Percentiles rank a stretch among this genome's conserved stretches.
phyloP scores from a whole-genome alignment of 2,329 filamentous ascomycete species.

The Sarocladiaceae sp. region DNA sequence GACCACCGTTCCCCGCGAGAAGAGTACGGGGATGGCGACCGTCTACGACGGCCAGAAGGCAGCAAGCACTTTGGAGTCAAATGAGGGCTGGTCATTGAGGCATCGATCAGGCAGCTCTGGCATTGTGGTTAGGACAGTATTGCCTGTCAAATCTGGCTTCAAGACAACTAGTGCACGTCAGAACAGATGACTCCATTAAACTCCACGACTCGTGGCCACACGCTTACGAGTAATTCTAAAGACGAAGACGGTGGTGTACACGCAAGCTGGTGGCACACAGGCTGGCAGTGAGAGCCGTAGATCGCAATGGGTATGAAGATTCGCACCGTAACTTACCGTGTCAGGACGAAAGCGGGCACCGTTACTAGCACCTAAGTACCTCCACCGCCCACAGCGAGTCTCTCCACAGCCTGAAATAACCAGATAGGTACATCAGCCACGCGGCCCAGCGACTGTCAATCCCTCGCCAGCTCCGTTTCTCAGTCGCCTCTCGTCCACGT shows the following conservation, averaged over 20 bases:
- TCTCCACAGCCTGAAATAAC: background rate
- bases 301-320: constrained; percentile 6
- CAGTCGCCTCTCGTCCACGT: background rate
- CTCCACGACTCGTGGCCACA: too few relatives aligned
- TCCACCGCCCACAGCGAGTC: background rate
- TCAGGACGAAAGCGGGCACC: constrained; percentile 3
- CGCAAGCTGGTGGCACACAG: constrained; percentile 7
- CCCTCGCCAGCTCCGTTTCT: too few relatives aligned
- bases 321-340: constrained; percentile 3
- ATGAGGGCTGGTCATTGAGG: constrained; percentile 2
- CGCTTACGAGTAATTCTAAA: too few relatives aligned
- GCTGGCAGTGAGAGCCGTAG: too few relatives aligned
- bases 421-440: background rate
- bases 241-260: constrained; percentile 2
- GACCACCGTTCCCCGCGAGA: constrained; percentile 14
- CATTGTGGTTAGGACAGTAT: too few relatives aligned
- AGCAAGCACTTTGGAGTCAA: background rate
- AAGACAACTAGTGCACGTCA: too few relatives aligned
- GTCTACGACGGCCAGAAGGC: too few relatives aligned
- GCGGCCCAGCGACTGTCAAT: constrained; percentile 7
- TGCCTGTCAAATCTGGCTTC: too few relatives aligned
- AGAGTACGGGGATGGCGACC: constrained; percentile 11
- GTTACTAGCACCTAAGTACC: background rate
- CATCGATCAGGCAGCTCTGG: too few relatives aligned
- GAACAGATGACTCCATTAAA: too few relatives aligned